Evolutionary conservation across 495 filamentous ascomycete species (phyloP), one percentile per base, ranked within the genome.

Genomic region (Penicillium bialowiezense): DNA sequence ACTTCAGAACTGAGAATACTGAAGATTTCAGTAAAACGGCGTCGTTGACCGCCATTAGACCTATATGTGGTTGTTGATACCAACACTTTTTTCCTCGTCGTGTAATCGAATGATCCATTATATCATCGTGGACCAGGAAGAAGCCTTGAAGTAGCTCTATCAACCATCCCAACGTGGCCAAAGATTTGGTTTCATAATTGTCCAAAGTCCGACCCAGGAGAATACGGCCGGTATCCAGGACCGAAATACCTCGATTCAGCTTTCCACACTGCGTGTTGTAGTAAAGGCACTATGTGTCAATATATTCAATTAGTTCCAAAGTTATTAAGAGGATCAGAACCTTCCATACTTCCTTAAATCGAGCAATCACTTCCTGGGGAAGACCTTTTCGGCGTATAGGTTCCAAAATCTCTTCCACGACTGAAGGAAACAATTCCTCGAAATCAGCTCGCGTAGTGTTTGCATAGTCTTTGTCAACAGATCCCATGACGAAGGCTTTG

Each of bases 91-190:
- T 73, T 44, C 89, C 88, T 36, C 91, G 87, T 19, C 91, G 84
- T 28, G 89, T 92, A 63, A 85, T 84, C 56, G 84, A 88, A 52
- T 70, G 63, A 89, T 26, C 23, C 23, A 96, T 96, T 56, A 97
- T 96, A 71, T 97, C 91, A 68, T 97, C 91, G 35, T 83, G 84
- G 52, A 96, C 87, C 21, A 97, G 81, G 76, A 92, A 95, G 75
- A 87, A 89, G 48, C 89, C 89, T 69, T 96, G 88, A 10, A 95
- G 81, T 12, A 96, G 75, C 75, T 96, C 91, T 51, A 88, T 88
- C 69, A 93, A 79, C 90, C 91, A 97, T 44, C 91, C 91, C 13
- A 96, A 78, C 2, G n/a, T 6, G 12, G 1, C 5, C 13, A 35
- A 14, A 17, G 1, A 13, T 35, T 7, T 35, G n/a, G n/a, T 17